Conservation (phyloP, 805 yeast genomes). For the Blastobotrys americana region DNA sequence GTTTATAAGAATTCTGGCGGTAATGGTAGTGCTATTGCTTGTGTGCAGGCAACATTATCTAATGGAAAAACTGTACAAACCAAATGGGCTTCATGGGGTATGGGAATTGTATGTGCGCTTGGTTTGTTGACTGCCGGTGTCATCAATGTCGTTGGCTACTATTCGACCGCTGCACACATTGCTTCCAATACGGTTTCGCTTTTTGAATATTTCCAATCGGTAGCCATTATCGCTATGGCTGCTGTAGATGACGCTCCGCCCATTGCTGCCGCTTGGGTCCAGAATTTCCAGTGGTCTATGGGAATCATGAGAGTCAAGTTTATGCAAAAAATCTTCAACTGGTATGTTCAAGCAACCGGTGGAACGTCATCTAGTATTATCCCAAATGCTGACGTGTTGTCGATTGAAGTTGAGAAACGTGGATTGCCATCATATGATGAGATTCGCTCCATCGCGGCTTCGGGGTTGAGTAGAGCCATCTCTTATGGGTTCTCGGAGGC, state of each 20-base stretch:
- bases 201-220: constrained; percentile 86
- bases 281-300: constrained; percentile 93
- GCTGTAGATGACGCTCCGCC: constrained; percentile 91
- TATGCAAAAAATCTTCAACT: constrained; percentile 76
- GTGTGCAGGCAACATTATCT: constrained; percentile 79
- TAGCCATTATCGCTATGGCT: constrained; percentile 92
- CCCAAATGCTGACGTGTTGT: constrained; percentile 52
- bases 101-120: constrained; percentile 82
- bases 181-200: constrained; percentile 93
- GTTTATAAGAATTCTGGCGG: constrained; percentile 48
- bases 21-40: constrained; percentile 54
- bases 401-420: constrained; percentile 66
- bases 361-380: constrained; percentile 77
- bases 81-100: constrained; percentile 89
- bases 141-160: constrained; percentile 79
- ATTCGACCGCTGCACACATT: constrained; percentile 90
- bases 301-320: constrained; percentile 74
- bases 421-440: constrained; percentile 16
- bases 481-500: constrained; percentile 4
- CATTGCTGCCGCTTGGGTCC: constrained; percentile 96
- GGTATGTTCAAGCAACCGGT: constrained; percentile 96
- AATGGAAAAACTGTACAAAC: constrained; percentile 95
- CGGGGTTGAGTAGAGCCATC: constrained; percentile 2
- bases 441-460: constrained; percentile 13
- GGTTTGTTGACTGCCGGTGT: constrained; percentile 86